phyloP scores from a whole-genome alignment of 2,329 filamentous ascomycete genomes.

The Hypoxylon sp. region DNA sequence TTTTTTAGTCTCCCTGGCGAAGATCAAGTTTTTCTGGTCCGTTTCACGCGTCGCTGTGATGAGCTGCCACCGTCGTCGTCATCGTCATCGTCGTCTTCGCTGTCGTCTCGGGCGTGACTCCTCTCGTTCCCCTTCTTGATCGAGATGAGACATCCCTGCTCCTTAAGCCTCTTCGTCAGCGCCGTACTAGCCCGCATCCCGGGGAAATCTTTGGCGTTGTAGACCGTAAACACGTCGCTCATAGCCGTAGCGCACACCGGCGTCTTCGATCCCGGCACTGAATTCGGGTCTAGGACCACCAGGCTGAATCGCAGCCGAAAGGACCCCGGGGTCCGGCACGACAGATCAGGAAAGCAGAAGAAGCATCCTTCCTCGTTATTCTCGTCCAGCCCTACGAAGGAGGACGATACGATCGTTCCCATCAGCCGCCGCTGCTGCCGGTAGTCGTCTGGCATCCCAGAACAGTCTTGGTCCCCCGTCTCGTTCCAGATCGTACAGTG shows the following conservation, averaged over 20 bases:
- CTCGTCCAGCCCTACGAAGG: constrained; percentile 80
- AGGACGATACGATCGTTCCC: constrained; percentile 79
- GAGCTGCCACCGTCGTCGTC: constrained; percentile 42
- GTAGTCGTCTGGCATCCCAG: constrained; percentile 74
- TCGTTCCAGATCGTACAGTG: constrained; percentile 81
- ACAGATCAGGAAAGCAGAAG: constrained; percentile 86
- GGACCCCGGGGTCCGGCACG: constrained; percentile 77
- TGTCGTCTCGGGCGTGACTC: constrained; percentile 53
- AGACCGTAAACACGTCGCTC: constrained; percentile 79
- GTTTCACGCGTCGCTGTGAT: constrained; percentile 37
- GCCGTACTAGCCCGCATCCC: constrained; percentile 82
- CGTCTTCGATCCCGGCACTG: constrained; percentile 60
- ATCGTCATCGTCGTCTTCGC: constrained; percentile 55
- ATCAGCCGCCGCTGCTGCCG: constrained; percentile 78
- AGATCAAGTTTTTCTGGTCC: constrained; percentile 39
- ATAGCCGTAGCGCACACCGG: constrained; percentile 61
- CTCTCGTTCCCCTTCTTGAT: constrained; percentile 87
- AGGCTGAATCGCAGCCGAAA: constrained; percentile 79
- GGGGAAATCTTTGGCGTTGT: constrained; percentile 85
- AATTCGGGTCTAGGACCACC: constrained; percentile 72
- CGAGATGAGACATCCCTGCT: constrained; percentile 83
- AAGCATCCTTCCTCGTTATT: constrained; percentile 77
- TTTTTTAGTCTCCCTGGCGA: background rate
- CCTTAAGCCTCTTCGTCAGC: constrained; percentile 75
- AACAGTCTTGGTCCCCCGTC: constrained; percentile 71